These are phyloP conservation scores for Raphanus raphanistrum DNA, from an alignment of 345 rosid species.

Conservation along the genomic window DNA sequence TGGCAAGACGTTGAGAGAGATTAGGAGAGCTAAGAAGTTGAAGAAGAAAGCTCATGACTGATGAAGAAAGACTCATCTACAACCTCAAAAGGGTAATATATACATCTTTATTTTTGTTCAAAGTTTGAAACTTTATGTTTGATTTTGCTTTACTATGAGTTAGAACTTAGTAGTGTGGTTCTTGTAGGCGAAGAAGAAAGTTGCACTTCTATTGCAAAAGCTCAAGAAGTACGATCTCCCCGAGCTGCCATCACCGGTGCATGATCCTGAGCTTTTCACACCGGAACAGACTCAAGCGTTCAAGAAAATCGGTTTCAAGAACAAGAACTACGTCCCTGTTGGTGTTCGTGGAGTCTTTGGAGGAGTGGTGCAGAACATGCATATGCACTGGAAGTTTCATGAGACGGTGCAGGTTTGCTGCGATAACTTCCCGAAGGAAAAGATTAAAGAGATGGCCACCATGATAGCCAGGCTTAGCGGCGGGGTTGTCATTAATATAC, in stretches of 20 bases:
- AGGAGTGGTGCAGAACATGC: slow-evolving; percentile 98
- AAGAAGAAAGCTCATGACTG: slow-evolving; percentile 97
- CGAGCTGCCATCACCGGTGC: slow-evolving; percentile 76
- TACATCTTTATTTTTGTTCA: background rate
- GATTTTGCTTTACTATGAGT: background rate
- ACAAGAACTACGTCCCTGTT: slow-evolving; percentile 91
- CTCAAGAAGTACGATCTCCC: slow-evolving; percentile 95
- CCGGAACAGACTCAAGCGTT: slow-evolving; percentile 79
- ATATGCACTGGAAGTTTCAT: slow-evolving; percentile 98
- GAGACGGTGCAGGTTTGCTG: slow-evolving; percentile 98
- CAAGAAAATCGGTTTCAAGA: slow-evolving; percentile 87
- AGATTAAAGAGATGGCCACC: slow-evolving; percentile 91
- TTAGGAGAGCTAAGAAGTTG: slow-evolving; percentile 82
- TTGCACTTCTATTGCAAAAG: slow-evolving; percentile 81
- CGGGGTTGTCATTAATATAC: slow-evolving; percentile 79
- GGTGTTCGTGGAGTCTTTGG: slow-evolving; percentile 99
- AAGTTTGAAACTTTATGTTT: slow-evolving; percentile 20
- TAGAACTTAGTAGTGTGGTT: background rate
- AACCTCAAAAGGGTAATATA: slow-evolving; percentile 78
- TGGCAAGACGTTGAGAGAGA: slow-evolving; percentile 83
- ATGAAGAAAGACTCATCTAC: slow-evolving; percentile 91
- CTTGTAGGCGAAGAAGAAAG: slow-evolving; percentile 61
- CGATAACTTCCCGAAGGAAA: slow-evolving; percentile 90
- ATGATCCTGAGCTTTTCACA: slow-evolving; percentile 91
- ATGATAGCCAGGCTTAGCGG: slow-evolving; percentile 93